Base-by-base conservation (phyloP, 176 grass and related monocot species). In the Hyparrhenia diplandra region DNA sequence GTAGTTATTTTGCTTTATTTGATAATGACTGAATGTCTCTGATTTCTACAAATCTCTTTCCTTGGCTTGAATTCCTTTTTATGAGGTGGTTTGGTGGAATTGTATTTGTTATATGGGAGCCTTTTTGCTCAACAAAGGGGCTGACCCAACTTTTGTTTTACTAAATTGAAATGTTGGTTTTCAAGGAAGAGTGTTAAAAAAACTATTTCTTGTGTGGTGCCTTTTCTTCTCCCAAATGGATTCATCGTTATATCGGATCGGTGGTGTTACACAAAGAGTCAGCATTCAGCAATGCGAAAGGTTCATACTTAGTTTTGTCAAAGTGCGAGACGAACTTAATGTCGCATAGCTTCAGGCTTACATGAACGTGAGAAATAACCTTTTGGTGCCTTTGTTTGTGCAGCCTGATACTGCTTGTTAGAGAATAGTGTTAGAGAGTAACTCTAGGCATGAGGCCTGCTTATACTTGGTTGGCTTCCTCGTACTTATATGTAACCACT, bases 41-140 rank as follows among this genome's bases (percentile, higher is more conserved):
- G 8, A 37, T 75, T 85, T 75, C 71, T 36, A 58, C 36, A 81
- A 68, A 69, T 57, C 51, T 74, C 60, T 52, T 62, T 72, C n/a
- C 30, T 67, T 63, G 34, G 34, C 13, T 78, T 82, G 59, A 35
- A 85, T 73, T 57, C 2, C 2, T 16, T 3, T 23, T 67, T 59
- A n/a, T 40, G 47, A 6, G 24, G 25, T 24, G 78, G 57, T 86
- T 46, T 31, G 10, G 29, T 45, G 36, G 60, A 32, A 72, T 65
- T 28, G 35, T 39, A 9, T 34, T 6, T 46, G 54, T 36, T 79
- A 67, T 70, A 6, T 73, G 58, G n/a, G 66, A 61, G 30, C 17
- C 10, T 29, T 58, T 65, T 35, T 70, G 5, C 73, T 59, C 0
- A 34, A 70, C 5, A 55, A 55, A 54, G n/a, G 34, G 71, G 8